Percentiles rank a stretch among this genome's conserved stretches.
Evolutionary conservation across 1,139 yeast species (phyloP).

Genomic region (Arxiozyma slooffiae): DNA sequence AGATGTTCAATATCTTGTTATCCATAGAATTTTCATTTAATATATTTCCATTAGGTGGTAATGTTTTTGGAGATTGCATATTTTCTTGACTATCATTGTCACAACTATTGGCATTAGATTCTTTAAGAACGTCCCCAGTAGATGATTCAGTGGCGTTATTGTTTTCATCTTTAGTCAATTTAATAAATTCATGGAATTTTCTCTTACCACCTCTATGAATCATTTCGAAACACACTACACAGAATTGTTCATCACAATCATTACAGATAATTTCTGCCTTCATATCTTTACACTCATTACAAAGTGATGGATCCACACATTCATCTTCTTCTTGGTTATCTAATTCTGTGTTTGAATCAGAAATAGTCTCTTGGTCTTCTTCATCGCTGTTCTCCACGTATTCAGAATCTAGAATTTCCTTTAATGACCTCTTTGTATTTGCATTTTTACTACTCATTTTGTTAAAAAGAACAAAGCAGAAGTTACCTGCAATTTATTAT

Average conservation of each 20-base stretch:
- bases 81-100: slow-evolving; percentile 8
- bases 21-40: slow-evolving; percentile 12
- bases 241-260: slow-evolving; percentile 54
- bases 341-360: slow-evolving; percentile 15
- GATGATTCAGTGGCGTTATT: slow-evolving; percentile 7
- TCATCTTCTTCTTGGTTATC: slow-evolving; percentile 13
- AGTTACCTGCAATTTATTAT: no score
- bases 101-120: neutral
- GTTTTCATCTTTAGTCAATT: slow-evolving; percentile 19
- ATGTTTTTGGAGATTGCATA: neutral
- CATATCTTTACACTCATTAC: slow-evolving; percentile 65
- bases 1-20: slow-evolving; percentile 29
- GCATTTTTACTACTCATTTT: neutral
- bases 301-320: slow-evolving; percentile 34
- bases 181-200: slow-evolving; percentile 34
- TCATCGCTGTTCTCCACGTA: slow-evolving; percentile 26
- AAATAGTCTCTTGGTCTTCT: slow-evolving; percentile 10
- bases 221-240: slow-evolving; percentile 56
- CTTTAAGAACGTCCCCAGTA: neutral
- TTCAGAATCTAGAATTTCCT: slow-evolving; percentile 29
- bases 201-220: slow-evolving; percentile 58
- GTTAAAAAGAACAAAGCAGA: no score
- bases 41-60: neutral
- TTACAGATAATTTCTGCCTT: slow-evolving; percentile 49
- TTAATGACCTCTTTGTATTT: slow-evolving; percentile 23